phyloP scores from a whole-genome alignment of 441 rosid genomes.

The Pelargonium australe region DNA sequence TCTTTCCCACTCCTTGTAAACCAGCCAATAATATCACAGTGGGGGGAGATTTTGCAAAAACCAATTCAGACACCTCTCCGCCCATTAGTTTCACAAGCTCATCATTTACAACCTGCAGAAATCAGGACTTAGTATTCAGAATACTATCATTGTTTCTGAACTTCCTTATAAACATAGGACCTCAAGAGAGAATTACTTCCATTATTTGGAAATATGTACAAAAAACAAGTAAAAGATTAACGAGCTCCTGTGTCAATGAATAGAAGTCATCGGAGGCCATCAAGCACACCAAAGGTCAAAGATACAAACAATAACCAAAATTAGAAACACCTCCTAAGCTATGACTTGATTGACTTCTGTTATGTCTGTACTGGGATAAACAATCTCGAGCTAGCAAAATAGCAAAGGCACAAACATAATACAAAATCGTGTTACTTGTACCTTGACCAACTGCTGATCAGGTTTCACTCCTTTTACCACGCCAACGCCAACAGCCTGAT shows the following conservation, averaged over 20 bases:
- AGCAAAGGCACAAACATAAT: not conserved
- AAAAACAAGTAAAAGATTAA: not conserved
- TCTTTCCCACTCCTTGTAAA: slow-evolving; percentile 96
- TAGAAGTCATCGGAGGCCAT: slow-evolving; percentile 6
- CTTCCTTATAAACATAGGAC: not conserved
- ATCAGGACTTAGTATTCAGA: not conserved
- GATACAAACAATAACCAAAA: not conserved
- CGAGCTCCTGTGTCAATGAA: not conserved
- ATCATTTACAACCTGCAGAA: slow-evolving; percentile 67
- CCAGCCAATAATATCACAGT: slow-evolving; percentile 90
- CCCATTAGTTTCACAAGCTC: slow-evolving; percentile 97
- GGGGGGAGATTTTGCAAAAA: slow-evolving; percentile 74
- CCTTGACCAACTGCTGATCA: slow-evolving; percentile 96
- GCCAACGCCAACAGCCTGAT: slow-evolving; percentile 85
- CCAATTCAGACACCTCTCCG: slow-evolving; percentile 90
- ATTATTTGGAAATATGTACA: no score
- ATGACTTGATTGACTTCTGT: slow-evolving; percentile 1
- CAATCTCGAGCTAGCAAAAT: not conserved
- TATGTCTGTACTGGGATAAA: not conserved
- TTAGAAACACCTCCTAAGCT: not conserved
- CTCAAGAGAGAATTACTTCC: not conserved
- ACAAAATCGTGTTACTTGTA: slow-evolving; percentile 14
- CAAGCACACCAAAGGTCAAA: slow-evolving; percentile 2
- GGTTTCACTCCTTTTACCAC: slow-evolving; percentile 85
- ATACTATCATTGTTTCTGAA: not conserved